phyloP scores from a whole-genome alignment of 2,329 filamentous ascomycete species.

The Penicillium sp. region DNA sequence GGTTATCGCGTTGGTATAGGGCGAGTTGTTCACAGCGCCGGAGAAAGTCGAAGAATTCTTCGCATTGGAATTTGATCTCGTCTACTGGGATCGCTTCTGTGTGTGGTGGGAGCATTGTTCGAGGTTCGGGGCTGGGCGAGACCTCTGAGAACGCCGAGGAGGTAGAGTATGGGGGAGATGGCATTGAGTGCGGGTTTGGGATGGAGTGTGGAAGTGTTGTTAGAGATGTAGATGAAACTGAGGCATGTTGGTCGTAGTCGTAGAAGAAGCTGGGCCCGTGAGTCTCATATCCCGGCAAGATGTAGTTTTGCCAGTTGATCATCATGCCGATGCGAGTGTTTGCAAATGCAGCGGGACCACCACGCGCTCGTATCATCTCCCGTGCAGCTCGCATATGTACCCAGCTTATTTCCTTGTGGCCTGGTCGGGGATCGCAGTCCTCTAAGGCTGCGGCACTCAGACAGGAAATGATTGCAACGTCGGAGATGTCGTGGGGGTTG shows the following conservation, averaged over 20 bases:
- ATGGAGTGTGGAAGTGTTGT: conserved; percentile 1
- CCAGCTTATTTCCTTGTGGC: conserved; percentile 40
- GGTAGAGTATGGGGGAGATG: conserved; percentile 25
- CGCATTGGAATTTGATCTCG: conserved; percentile 39
- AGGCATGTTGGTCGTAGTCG: conserved; percentile 24
- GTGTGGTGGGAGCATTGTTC: neutral
- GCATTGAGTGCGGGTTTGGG: conserved; percentile 16
- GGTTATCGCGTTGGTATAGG: conserved; percentile 27
- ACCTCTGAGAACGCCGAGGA: conserved; percentile 16
- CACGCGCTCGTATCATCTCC: conserved; percentile 40
- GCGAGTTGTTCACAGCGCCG: conserved; percentile 40
- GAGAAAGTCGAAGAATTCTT: conserved; percentile 42
- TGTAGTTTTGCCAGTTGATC: conserved; percentile 47
- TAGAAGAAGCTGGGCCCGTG: conserved; percentile 38
- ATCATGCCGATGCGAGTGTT: conserved; percentile 42
- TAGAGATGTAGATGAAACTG: conserved; percentile 5
- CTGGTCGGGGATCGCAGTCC: conserved; percentile 42
- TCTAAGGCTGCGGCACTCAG: conserved; percentile 43
- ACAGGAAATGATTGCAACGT: conserved; percentile 42
- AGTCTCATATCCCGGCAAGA: conserved; percentile 41
- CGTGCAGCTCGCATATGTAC: conserved; percentile 43
- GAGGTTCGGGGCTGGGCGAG: conserved; percentile 6
- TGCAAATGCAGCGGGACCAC: conserved; percentile 38
- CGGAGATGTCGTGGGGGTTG: conserved; percentile 36
- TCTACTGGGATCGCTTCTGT: conserved; percentile 22